Percentiles rank a stretch among this genome's conserved stretches.
phyloP scores from a whole-genome alignment of 2,329 filamentous ascomycete genomes.

The Zalaria obscura region DNA sequence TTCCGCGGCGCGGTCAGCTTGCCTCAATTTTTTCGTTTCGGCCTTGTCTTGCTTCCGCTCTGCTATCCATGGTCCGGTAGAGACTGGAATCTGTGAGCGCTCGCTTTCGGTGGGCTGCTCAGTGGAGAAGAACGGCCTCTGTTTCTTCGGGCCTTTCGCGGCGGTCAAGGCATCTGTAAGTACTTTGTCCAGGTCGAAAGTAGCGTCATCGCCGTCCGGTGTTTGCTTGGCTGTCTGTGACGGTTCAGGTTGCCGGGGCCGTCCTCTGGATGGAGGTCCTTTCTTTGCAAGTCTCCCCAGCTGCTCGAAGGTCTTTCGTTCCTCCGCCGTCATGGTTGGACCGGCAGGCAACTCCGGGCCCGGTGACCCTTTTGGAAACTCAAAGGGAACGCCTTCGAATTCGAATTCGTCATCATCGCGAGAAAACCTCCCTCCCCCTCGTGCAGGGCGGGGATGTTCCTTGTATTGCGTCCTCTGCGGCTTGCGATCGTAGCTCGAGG shows the following conservation, averaged over 20 bases:
- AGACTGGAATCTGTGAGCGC: not conserved
- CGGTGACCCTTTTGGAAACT: not conserved
- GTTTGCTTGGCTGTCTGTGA: not conserved
- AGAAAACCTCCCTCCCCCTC: no score
- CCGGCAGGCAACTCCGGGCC: not conserved
- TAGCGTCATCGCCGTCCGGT: no score
- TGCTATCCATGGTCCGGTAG: no score
- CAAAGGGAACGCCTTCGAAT: conserved; percentile 3
- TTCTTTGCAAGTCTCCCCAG: not conserved
- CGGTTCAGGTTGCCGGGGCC: not conserved
- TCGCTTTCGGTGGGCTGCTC: not conserved
- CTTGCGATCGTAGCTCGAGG: no score
- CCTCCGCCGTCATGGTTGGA: conserved; percentile 7
- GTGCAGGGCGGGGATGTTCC: no score
- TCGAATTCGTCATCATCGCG: no score
- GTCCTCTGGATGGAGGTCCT: not conserved
- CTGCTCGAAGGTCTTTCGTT: conserved; percentile 5
- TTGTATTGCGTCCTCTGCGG: no score
- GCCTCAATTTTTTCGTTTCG: not conserved
- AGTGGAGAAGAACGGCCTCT: not conserved
- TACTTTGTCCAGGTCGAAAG: not conserved
- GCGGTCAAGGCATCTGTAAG: not conserved
- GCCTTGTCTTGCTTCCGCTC: conserved; percentile 1
- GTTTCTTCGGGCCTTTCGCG: not conserved
- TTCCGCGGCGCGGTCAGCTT: conserved; percentile 23